Conservation (phyloP, 495 filamentous ascomycete species). For the Parmelia sp. region DNA sequence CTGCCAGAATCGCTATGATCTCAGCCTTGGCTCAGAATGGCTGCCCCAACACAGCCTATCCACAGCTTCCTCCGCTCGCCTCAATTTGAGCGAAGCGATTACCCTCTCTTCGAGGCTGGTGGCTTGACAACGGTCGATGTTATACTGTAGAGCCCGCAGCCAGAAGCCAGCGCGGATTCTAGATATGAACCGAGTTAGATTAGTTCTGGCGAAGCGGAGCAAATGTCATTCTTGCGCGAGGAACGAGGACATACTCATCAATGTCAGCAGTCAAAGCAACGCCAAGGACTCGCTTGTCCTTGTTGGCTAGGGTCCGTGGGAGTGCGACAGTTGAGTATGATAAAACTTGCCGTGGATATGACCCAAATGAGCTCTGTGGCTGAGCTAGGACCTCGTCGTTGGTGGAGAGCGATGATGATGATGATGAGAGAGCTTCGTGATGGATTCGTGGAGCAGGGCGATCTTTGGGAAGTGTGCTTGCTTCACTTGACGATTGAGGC, state of each 20-base stretch:
- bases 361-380: background rate
- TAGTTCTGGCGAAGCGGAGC: too few relatives aligned
- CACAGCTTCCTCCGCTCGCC: background rate
- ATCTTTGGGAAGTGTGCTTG: background rate
- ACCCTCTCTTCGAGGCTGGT: background rate
- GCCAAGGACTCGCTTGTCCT: background rate
- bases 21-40: too few relatives aligned
- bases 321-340: background rate
- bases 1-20: too few relatives aligned
- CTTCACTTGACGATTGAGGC: background rate
- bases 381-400: background rate
- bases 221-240: background rate
- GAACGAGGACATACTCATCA: background rate
- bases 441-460: background rate
- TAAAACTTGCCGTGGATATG: background rate
- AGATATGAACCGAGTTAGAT: too few relatives aligned
- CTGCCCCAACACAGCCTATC: background rate
- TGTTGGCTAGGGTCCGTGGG: background rate
- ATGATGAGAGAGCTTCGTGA: too few relatives aligned
- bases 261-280: background rate
- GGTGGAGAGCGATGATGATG: too few relatives aligned
- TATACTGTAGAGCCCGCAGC: background rate
- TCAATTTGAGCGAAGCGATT: background rate
- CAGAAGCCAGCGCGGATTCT: slow-evolving; percentile 5
- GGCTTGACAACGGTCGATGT: background rate